Evolutionary conservation across 805 yeast species (phyloP).

Genomic region (Starmera quercuum): DNA sequence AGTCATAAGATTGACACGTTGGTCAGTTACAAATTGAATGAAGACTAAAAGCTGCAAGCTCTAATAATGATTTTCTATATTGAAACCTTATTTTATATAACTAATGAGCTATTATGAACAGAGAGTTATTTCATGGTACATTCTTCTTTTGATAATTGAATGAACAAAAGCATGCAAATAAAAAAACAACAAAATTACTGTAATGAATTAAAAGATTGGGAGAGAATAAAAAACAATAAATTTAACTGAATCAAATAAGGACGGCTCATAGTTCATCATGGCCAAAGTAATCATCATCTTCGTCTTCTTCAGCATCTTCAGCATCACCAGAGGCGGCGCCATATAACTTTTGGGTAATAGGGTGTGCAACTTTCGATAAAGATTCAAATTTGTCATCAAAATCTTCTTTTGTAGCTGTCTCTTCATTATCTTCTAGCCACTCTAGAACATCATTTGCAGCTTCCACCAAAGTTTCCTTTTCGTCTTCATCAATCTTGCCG

Average conservation of each 20-base stretch:
- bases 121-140: too few relatives aligned
- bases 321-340: constrained; percentile 42
- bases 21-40: constrained; percentile 37
- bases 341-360: constrained; percentile 85
- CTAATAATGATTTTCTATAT: too few relatives aligned
- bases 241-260: neutral
- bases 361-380: constrained; percentile 76
- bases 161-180: too few relatives aligned
- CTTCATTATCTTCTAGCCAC: constrained; percentile 83
- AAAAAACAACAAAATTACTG: neutral
- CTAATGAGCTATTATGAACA: too few relatives aligned
- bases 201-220: too few relatives aligned
- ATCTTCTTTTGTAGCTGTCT: constrained; percentile 86
- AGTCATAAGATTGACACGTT: constrained; percentile 65
- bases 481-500: constrained; percentile 79
- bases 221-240: neutral
- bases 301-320: constrained; percentile 49
- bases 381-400: constrained; percentile 86
- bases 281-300: constrained; percentile 48
- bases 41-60: neutral
- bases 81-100: too few relatives aligned
- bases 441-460: constrained; percentile 82
- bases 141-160: too few relatives aligned
- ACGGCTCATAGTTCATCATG: constrained; percentile 57
- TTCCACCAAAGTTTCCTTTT: constrained; percentile 80